These are phyloP conservation scores for Camillea tinctor DNA, from an alignment of 2,329 filamentous ascomycete species.

Conservation along the genomic window DNA sequence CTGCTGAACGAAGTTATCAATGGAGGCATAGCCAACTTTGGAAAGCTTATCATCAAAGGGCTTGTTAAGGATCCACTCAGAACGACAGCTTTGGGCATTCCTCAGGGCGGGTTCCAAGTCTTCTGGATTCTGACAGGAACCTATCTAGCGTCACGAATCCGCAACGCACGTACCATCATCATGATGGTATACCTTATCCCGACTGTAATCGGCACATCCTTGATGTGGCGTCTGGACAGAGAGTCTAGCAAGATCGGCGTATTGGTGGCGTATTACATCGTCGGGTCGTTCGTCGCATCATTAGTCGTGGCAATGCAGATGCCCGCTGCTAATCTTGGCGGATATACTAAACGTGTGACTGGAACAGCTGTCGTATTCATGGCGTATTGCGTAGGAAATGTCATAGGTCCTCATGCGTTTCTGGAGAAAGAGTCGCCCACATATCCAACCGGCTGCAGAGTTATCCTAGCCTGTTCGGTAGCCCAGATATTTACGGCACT, in stretches of 20 bases:
- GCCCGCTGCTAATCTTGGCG: constrained; percentile 47
- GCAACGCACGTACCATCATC: constrained; percentile 49
- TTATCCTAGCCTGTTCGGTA: constrained; percentile 46
- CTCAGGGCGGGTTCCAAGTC: constrained; percentile 52
- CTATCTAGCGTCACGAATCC: constrained; percentile 49
- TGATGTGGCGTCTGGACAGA: constrained; percentile 50
- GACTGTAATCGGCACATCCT: constrained; percentile 46
- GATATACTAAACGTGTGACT: constrained; percentile 48
- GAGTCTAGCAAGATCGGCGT: constrained; percentile 43
- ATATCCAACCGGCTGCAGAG: constrained; percentile 52
- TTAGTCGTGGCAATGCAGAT: constrained; percentile 54
- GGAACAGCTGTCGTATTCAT: constrained; percentile 46
- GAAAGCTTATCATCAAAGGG: constrained; percentile 54
- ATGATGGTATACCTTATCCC: constrained; percentile 53
- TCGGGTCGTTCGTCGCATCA: constrained; percentile 47
- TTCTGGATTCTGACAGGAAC: constrained; percentile 53
- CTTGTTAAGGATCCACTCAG: constrained; percentile 41
- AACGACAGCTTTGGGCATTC: constrained; percentile 54
- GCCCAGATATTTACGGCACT: constrained; percentile 40
- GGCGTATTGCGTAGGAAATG: constrained; percentile 45
- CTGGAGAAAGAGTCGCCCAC: constrained; percentile 42
- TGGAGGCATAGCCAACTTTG: constrained; percentile 54
- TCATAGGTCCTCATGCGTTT: constrained; percentile 48
- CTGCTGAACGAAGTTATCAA: constrained; percentile 54
- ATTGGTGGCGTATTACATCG: constrained; percentile 52